Conservation (phyloP, 164 flowering plant species). For the Magnolia sinica region DNA sequence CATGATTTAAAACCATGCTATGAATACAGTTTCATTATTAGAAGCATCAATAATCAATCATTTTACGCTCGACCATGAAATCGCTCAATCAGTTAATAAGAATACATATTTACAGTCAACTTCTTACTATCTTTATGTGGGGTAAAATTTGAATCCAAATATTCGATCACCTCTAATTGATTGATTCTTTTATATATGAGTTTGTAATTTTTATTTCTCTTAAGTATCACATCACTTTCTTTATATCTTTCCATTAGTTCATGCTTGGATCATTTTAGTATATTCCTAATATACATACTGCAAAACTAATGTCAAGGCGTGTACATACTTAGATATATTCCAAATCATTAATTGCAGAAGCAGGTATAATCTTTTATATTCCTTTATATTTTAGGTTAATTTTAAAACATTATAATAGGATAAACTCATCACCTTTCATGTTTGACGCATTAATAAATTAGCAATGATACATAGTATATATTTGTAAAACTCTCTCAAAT, state of each 20-base stretch:
- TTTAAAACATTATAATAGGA: neutral
- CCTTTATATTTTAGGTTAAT: no score
- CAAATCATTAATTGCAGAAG: neutral
- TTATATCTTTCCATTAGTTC: neutral
- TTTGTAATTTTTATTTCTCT: neutral
- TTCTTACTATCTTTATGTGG: neutral
- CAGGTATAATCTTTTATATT: neutral
- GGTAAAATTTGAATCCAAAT: neutral
- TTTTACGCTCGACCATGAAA: neutral
- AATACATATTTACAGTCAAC: neutral
- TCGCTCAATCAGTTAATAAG: neutral
- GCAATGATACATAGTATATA: neutral
- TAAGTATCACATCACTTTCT: neutral
- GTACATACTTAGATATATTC: neutral
- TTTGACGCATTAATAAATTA: neutral
- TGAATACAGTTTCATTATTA: neutral
- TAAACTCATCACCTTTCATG: neutral
- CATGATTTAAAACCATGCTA: neutral
- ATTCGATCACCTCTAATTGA: neutral
- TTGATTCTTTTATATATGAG: neutral
- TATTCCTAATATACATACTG: neutral
- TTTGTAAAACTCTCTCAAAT: neutral
- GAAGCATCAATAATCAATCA: no score
- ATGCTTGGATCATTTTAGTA: conserved; percentile 1
- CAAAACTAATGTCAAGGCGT: neutral